These are phyloP conservation scores for Skeletonema tropicum DNA, from an alignment of 108 stramenopile species.

Conservation along the genomic window DNA sequence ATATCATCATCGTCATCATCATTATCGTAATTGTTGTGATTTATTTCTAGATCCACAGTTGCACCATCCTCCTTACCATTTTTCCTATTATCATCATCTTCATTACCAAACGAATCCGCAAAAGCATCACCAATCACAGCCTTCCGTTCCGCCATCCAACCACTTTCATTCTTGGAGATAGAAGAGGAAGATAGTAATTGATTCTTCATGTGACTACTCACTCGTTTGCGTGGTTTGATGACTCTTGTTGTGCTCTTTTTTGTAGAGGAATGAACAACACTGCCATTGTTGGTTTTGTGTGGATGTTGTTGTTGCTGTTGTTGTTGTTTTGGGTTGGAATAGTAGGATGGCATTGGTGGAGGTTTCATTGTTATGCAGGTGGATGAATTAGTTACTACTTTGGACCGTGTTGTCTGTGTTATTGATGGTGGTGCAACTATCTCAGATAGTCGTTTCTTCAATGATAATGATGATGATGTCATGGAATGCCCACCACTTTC, in stretches of 20 bases:
- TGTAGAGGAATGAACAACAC: not conserved
- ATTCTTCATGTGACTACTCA: not conserved
- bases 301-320: too few relatives aligned
- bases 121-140: constrained; percentile 8
- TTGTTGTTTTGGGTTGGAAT: not conserved
- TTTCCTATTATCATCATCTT: not conserved
- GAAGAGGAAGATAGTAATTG: not conserved
- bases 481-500: not conserved
- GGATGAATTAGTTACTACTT: not conserved
- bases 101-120: not conserved
- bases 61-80: not conserved
- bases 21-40: not conserved
- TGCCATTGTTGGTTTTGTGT: not conserved
- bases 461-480: constrained; percentile 1
- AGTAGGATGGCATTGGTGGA: constrained; percentile 2
- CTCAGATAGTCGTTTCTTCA: not conserved
- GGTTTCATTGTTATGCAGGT: not conserved
- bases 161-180: not conserved
- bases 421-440: not conserved
- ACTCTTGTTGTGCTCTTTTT: not conserved
- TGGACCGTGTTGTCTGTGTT: not conserved
- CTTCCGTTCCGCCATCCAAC: not conserved
- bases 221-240: not conserved
- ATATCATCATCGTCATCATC: not conserved
- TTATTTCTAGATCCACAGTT: not conserved